These are phyloP conservation scores for Claviceps capensis DNA, from an alignment of 2,329 filamentous ascomycete species.

Conservation along the genomic window DNA sequence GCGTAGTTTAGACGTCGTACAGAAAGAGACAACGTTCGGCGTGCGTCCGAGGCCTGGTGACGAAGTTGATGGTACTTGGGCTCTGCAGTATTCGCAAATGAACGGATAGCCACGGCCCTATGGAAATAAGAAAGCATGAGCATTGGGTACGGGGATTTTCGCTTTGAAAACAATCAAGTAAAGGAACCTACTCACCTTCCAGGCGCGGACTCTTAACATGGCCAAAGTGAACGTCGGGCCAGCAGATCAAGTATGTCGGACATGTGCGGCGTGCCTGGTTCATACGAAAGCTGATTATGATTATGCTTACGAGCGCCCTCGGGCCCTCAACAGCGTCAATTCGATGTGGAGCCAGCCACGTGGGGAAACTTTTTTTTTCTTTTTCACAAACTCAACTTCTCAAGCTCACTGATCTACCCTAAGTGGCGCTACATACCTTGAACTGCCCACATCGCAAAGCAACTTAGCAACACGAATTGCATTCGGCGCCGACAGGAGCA, in stretches of 20 bases:
- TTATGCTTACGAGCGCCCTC: not conserved
- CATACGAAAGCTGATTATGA: not conserved
- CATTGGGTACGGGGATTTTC: not conserved
- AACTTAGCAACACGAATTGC: too few relatives aligned
- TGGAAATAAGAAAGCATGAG: not conserved
- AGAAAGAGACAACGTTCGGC: not conserved
- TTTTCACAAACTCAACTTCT: not conserved
- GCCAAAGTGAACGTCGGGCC: conserved; percentile 9
- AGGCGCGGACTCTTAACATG: conserved; percentile 30
- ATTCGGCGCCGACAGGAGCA: too few relatives aligned
- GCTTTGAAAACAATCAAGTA: not conserved
- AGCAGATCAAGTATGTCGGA: not conserved
- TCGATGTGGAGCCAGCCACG: not conserved
- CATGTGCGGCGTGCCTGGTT: not conserved
- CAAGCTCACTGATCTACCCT: too few relatives aligned
- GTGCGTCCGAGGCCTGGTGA: conserved; percentile 2
- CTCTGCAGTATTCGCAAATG: conserved; percentile 27
- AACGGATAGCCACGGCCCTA: conserved; percentile 25
- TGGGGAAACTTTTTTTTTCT: not conserved
- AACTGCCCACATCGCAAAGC: too few relatives aligned
- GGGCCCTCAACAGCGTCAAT: not conserved
- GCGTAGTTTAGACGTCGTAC: conserved; percentile 6
- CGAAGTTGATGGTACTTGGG: conserved; percentile 13
- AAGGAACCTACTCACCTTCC: conserved; percentile 19
- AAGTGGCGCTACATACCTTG: too few relatives aligned